Base-by-base conservation (phyloP, 768 basidiomycete genomes). In the Coprinellus aureogranulatus region DNA sequence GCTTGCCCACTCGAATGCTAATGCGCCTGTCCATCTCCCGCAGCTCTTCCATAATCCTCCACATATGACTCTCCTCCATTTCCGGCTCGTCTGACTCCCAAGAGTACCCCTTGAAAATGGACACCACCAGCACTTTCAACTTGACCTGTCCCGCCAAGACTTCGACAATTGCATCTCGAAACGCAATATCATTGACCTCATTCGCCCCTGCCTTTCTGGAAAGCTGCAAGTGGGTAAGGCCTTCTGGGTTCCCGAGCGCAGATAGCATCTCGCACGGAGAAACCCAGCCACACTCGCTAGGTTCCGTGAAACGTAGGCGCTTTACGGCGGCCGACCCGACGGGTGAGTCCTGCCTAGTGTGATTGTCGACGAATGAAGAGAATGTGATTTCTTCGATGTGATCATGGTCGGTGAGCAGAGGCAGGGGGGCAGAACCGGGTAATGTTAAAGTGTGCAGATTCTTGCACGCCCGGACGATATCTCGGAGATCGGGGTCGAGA, bases 141-240 rank as follows among this genome's bases (percentile, higher is more conserved):
- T 30, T 55, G 3, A 67, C 63, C 20, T 66, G 68, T 39, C 61
- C 55, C 12, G 10, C 41, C 31, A 79, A 65, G 39, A 77, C 61
- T 11, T 42, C 12, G 14, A 58, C 61, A 16, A 80, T 57, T 16
- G 74, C 73, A 10, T 70, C 63, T 2, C 67, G 64, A 53, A 80
- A 80, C 18, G 64, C 53, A 6, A 59, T 22, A 62, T 80, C 78
- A 54, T 80, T 80, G 25, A 72, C 75, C 55, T 65, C 65, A 59
- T 78, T 80, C 4, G 76, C 74, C 47, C 75, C 67, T 22, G 72
- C 67, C 1, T 72, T 71, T 30, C 78, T 76, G 2, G 76, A 62
- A 9, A 80, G 64, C 50, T 76, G 69, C 18, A 79, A 64, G 60
- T 79, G 73, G 1, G 77, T 69, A 4, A 80, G 69, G 26, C 70